These are phyloP conservation scores for Thamnidium elegans DNA, from an alignment of 192 early-diverging fungal species.

Conservation along the genomic window DNA sequence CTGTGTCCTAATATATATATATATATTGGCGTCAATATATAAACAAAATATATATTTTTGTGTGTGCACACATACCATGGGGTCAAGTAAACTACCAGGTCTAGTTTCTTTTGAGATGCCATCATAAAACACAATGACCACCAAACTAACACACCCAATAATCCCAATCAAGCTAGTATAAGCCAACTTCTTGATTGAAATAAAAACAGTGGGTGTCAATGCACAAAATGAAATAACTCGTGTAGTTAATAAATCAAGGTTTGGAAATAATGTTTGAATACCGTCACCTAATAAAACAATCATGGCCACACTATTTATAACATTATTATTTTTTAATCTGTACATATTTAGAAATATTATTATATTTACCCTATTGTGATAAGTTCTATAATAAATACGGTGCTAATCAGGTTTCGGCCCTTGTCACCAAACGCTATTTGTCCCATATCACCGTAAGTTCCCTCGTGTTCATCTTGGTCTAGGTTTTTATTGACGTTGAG, in stretches of 20 bases:
- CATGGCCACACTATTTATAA: constrained; percentile 37
- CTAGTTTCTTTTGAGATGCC: constrained; percentile 45
- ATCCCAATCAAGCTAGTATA: constrained; percentile 64
- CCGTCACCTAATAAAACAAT: constrained; percentile 36
- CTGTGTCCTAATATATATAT: constrained; percentile 39
- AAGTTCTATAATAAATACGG: constrained; percentile 34
- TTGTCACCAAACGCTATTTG: constrained; percentile 26
- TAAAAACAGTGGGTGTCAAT: constrained; percentile 49
- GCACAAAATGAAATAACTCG: constrained; percentile 45
- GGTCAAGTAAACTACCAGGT: constrained; percentile 56
- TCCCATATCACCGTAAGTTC: constrained; percentile 45
- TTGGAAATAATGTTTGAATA: constrained; percentile 31
- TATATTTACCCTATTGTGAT: constrained; percentile 20
- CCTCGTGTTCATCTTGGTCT: constrained; percentile 18
- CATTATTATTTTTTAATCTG: too few relatives aligned
- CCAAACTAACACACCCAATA: constrained; percentile 43
- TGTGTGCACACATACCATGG: constrained; percentile 29
- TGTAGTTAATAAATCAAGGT: constrained; percentile 27
- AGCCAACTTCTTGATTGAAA: constrained; percentile 43
- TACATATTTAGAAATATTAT: too few relatives aligned
- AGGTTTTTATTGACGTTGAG: constrained; percentile 1
- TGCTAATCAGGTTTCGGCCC: constrained; percentile 20
- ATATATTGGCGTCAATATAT: not conserved
- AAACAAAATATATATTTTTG: too few relatives aligned
- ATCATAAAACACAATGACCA: constrained; percentile 56